Conservation (phyloP, 2,329 filamentous ascomycete species). For the Ceratocystis smalleyi region DNA sequence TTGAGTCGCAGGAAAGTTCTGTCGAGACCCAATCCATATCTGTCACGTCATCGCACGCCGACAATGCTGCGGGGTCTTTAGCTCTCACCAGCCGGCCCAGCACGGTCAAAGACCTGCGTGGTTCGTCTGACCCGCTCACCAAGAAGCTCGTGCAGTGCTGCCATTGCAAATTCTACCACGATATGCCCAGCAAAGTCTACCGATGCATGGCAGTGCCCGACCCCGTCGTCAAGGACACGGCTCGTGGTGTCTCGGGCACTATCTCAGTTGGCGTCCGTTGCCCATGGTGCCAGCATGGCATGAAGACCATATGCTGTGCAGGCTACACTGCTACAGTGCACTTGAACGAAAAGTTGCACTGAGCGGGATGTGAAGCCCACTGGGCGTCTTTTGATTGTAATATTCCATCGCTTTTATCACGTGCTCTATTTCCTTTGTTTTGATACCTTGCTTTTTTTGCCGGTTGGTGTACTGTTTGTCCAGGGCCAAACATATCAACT, state of each 20-base stretch:
- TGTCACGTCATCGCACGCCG: not conserved
- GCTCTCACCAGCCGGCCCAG: not conserved
- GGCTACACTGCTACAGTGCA: constrained; percentile 53
- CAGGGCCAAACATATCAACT: not conserved
- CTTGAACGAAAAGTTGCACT: constrained; percentile 47
- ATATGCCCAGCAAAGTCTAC: constrained; percentile 49
- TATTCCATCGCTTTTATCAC: not conserved
- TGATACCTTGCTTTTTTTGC: not conserved
- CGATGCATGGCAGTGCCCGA: constrained; percentile 48
- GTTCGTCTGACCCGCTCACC: constrained; percentile 30
- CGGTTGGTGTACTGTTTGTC: not conserved
- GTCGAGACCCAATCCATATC: constrained; percentile 7
- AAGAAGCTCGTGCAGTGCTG: constrained; percentile 54
- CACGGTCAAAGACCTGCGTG: constrained; percentile 5
- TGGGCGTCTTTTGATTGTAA: not conserved
- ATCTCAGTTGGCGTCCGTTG: constrained; percentile 49
- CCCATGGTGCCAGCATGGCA: constrained; percentile 57
- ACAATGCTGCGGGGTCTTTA: not conserved
- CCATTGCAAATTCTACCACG: constrained; percentile 47
- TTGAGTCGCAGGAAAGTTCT: constrained; percentile 7
- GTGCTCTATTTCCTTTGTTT: not conserved
- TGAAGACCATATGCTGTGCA: constrained; percentile 53
- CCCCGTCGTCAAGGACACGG: constrained; percentile 35
- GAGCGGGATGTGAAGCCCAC: not conserved
- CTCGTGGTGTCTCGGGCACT: constrained; percentile 37